A percentile compares a stretch with the other conserved stretches of the same genome.
These are phyloP conservation scores for Magnolia kwangsiensis DNA, from an alignment of 164 flowering plant genomes.

Conservation along the genomic window DNA sequence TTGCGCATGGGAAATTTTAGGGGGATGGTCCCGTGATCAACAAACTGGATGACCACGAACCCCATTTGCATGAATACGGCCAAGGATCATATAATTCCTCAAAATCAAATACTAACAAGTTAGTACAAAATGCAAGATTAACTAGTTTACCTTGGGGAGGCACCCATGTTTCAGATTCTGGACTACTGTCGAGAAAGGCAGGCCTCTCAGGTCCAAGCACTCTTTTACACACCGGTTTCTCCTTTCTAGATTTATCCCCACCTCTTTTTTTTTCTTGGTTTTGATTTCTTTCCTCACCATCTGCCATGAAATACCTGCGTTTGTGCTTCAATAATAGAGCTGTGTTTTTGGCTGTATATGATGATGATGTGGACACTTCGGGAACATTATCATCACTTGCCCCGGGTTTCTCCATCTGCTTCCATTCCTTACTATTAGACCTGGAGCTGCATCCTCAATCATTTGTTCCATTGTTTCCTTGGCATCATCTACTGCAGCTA, in stretches of 20 bases:
- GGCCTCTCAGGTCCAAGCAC: slow-evolving; percentile 90
- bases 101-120: too few relatives aligned
- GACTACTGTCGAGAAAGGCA: slow-evolving; percentile 41
- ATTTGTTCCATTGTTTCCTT: slow-evolving; percentile 21
- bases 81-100: background rate
- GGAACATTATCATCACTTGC: slow-evolving; percentile 22
- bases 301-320: slow-evolving; percentile 42
- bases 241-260: slow-evolving; percentile 20
- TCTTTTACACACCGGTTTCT: slow-evolving; percentile 47
- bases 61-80: background rate
- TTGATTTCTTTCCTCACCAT: slow-evolving; percentile 33
- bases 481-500: slow-evolving; percentile 27
- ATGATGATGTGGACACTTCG: slow-evolving; percentile 27
- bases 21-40: background rate
- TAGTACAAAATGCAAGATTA: background rate
- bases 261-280: slow-evolving; percentile 9
- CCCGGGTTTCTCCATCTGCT: slow-evolving; percentile 43
- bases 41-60: background rate
- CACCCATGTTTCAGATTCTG: slow-evolving; percentile 73
- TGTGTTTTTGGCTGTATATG: slow-evolving; percentile 31
- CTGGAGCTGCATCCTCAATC: slow-evolving; percentile 74
- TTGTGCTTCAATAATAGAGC: slow-evolving; percentile 78
- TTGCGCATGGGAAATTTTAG: too few relatives aligned
- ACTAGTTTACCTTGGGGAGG: slow-evolving; percentile 82
- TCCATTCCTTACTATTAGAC: slow-evolving; percentile 84